Evolutionary conservation across 225 moss, liverwort and hornwort species (phyloP), one percentile per base, ranked within the genome.

Genomic region (Asterella californica): DNA sequence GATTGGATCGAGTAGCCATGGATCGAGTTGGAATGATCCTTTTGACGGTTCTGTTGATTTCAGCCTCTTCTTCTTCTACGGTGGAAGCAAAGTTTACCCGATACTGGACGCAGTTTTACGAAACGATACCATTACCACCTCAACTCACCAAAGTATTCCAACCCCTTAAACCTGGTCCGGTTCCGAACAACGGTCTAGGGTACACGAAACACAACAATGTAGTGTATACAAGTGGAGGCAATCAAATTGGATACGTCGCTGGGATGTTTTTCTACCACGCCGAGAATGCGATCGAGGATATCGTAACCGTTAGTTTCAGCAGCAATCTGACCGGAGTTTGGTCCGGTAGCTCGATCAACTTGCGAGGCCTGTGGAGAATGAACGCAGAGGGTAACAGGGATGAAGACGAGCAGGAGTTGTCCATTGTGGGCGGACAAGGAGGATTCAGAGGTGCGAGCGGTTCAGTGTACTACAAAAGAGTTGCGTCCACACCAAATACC

Each of bases 391-490:
- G 69, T 21, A 0, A 42, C 4, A 38, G 10, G 22, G 69, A 70
- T 70, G 0, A 42, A 5, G 49, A 47, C 29, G 15, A 27, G 0
- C 5, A 72, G 72, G 72, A 72, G 72, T 6, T 72, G 72, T 9
- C 47, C 72, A 72, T 72, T 17, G 72, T 72, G 46, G 72, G 72
- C 10, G 72, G 72, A 29, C 46, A 47, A 12, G 47, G n/a, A 25
- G n/a, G 11, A 2, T 29, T 72, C 15, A 47, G 72, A 47, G 46
- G 48, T 21, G 72, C 72, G 21, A 47, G 9, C 2, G 72, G 72
- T 15, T 5, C 27, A 18, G 72, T 72, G 0, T 49, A 47, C 42
- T 42, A 42, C 42, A 3, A 42, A 3, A 42, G 42, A 7, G 7
- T 42, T 42, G 42, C 42, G 7, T 2, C 7, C 4, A 3, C 42